Conservation (phyloP, 306 rosid genomes). For the Mucuna pruriens region DNA sequence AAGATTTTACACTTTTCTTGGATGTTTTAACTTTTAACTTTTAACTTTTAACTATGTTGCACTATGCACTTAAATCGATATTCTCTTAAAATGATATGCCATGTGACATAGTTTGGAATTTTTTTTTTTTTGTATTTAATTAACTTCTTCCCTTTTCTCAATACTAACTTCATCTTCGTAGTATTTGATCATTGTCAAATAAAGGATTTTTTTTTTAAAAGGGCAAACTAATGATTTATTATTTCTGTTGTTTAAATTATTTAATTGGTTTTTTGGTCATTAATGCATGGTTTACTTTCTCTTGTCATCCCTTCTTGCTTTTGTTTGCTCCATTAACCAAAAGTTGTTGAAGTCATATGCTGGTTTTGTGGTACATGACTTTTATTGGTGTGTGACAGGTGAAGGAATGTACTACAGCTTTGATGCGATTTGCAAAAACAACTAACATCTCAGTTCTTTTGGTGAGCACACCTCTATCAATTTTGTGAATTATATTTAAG, state of each 20-base stretch:
- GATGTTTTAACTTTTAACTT: constrained; percentile 30
- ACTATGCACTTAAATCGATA: background rate
- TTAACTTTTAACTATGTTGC: constrained; percentile 20
- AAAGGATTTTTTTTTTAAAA: background rate
- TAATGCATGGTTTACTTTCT: constrained; percentile 18
- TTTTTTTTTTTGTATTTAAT: constrained; percentile 8
- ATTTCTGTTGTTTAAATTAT: constrained; percentile 4
- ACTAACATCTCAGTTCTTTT: constrained; percentile 77
- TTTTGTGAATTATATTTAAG: constrained; percentile 1
- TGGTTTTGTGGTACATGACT: constrained; percentile 35
- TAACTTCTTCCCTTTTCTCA: constrained; percentile 11
- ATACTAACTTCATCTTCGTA: background rate
- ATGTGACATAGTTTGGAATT: background rate
- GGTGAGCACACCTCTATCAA: constrained; percentile 54
- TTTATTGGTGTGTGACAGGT: constrained; percentile 59
- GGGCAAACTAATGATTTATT: background rate
- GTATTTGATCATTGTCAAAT: constrained; percentile 24
- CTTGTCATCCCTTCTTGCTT: constrained; percentile 7
- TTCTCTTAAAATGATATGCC: constrained; percentile 15
- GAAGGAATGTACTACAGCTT: constrained; percentile 87
- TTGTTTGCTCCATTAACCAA: constrained; percentile 23
- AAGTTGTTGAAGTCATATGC: constrained; percentile 22
- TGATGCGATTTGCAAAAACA: constrained; percentile 85
- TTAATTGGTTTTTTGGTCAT: constrained; percentile 20
- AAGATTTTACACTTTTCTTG: constrained; percentile 12